Evolutionary conservation across 164 flowering plant genomes (phyloP).

Genomic region (Vitis labrusca): DNA sequence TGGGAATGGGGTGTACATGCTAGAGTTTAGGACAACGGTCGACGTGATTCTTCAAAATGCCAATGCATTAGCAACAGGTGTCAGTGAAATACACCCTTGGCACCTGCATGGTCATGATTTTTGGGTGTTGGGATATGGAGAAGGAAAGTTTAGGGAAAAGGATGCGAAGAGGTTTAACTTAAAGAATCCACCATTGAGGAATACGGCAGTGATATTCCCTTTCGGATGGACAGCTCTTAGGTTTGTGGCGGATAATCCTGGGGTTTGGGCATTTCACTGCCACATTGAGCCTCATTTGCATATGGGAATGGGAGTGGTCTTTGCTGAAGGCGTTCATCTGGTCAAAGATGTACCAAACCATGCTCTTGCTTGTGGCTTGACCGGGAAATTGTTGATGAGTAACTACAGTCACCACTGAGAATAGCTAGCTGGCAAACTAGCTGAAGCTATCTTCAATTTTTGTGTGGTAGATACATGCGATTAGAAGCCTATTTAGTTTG

Average conservation of each 20-base stretch:
- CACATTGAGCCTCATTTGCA: constrained; percentile 94
- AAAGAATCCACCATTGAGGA: constrained; percentile 71
- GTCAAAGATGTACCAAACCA: constrained; percentile 43
- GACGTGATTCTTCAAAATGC: constrained; percentile 90
- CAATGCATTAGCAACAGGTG: constrained; percentile 42
- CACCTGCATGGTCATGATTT: constrained; percentile 95
- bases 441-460: no score
- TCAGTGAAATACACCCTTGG: constrained; percentile 92
- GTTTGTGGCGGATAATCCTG: constrained; percentile 85
- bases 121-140: constrained; percentile 91
- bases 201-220: constrained; percentile 72
- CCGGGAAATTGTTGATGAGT: constrained; percentile 41
- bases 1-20: constrained; percentile 55
- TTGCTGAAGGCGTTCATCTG: constrained; percentile 51
- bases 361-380: constrained; percentile 67
- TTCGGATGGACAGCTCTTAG: constrained; percentile 95
- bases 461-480: no score
- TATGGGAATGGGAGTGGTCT: constrained; percentile 94
- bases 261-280: constrained; percentile 94
- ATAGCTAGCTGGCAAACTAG: no score
- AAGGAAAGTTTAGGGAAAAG: constrained; percentile 51
- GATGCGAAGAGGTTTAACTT: constrained; percentile 49
- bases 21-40: constrained; percentile 39
- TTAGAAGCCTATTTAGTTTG: no score
- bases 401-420: no score